Conservation (phyloP, 192 early-diverging fungal species). For the Geosiphon pyriformis region DNA sequence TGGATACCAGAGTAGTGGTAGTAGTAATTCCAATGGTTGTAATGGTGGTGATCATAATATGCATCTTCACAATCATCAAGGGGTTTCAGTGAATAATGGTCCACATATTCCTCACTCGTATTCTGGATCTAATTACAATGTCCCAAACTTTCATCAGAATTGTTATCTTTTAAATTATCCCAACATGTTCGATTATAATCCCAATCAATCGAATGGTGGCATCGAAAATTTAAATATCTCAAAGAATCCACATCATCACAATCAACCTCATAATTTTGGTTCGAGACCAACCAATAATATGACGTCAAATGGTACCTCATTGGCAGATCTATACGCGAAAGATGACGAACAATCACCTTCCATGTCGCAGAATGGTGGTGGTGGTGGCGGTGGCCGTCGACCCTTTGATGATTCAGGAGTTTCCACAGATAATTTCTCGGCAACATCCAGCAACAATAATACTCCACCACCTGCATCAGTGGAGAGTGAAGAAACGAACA, state of each 20-base stretch:
- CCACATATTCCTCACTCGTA: neutral
- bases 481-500: neutral
- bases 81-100: neutral
- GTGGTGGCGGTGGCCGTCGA: neutral
- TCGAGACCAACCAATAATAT: neutral
- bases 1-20: conserved; percentile 27
- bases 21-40: conserved; percentile 29
- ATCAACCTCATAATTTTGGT: neutral
- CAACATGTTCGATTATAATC: neutral
- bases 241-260: neutral
- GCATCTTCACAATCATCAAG: neutral
- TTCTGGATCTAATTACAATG: neutral
- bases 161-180: neutral
- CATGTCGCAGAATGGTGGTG: neutral
- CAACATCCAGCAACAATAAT: neutral
- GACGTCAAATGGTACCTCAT: neutral
- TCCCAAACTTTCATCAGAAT: neutral
- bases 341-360: neutral
- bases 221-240: neutral
- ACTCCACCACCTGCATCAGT: neutral
- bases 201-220: neutral
- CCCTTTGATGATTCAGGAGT: neutral
- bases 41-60: conserved; percentile 5
- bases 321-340: too few relatives aligned
- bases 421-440: neutral